Percentiles rank a stretch among this genome's conserved stretches.
Conservation (phyloP, 768 basidiomycete genomes). For the Tricholoma saponaceum region DNA sequence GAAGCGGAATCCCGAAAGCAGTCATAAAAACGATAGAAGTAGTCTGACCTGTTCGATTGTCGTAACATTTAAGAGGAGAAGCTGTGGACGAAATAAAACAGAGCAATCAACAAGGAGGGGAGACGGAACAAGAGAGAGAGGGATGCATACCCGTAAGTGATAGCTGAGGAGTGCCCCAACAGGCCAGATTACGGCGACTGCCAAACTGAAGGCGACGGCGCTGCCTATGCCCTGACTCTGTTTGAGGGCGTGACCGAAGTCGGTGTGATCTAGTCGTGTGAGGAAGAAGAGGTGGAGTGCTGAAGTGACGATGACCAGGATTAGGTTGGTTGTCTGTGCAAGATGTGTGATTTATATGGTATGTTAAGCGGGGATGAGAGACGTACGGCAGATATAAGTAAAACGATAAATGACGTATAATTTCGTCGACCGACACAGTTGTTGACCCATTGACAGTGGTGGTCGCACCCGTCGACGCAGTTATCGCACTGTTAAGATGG, state of each 20-base stretch:
- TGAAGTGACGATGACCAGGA: conserved; percentile 78
- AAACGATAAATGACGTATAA: conserved; percentile 88
- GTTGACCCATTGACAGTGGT: conserved; percentile 90
- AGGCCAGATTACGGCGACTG: conserved; percentile 77
- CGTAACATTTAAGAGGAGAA: conserved; percentile 82
- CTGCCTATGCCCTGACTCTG: conserved; percentile 58
- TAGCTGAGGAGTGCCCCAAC: conserved; percentile 76
- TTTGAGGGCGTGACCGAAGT: conserved; percentile 43
- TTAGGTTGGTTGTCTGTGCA: conserved; percentile 64
- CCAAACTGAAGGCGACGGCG: conserved; percentile 73
- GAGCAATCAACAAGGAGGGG: not conserved
- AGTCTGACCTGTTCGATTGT: conserved; percentile 89
- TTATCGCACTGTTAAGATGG: conserved; percentile 68
- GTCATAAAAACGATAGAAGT: not conserved
- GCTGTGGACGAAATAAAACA: conserved; percentile 32
- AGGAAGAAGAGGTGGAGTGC: conserved; percentile 77
- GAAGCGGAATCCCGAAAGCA: not conserved
- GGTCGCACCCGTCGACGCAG: conserved; percentile 94
- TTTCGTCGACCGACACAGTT: conserved; percentile 95
- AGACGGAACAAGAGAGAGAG: too few species aligned
- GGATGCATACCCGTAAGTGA: conserved; percentile 71
- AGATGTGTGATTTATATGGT: not conserved
- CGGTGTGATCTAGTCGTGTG: conserved; percentile 43
- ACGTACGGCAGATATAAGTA: conserved; percentile 75
- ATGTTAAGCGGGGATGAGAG: conserved; percentile 3